Base-by-base conservation (phyloP, 306 rosid species). In the Quercus suber region DNA sequence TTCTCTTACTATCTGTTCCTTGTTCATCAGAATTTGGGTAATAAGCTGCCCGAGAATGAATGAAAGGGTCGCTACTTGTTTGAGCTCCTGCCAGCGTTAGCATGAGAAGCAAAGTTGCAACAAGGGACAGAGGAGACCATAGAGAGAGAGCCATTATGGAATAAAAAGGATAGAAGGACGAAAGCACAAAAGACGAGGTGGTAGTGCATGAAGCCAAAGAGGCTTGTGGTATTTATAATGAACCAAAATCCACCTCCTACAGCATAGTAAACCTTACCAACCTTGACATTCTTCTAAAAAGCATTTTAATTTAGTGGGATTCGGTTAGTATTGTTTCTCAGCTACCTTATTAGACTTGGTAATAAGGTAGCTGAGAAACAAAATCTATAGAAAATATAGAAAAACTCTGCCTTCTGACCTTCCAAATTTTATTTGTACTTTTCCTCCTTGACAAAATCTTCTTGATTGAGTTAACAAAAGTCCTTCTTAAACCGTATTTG, bases 1-100 rank as follows among this genome's bases (percentile, higher is more conserved):
- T 74, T 64, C 64, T 78, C 93, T 87, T 89, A 92, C 97, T 64
- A 0, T 87, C 97, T 23, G 97, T 89, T 89, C 99, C 99, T 23
- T 88, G 65, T 76, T 77, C 85, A n/a, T 87, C 84, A 41, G 97
- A 94, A 73, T 92, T 91, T 7, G 95, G 93, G 75, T 94, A 94
- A 78, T 91, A 85, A 33, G 93, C 75, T 19, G 97, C 99, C 12
- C 91, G 95, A 73, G 99, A 94, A 71, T 85, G 90, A 56, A 87
- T 41, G 78, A 94, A 89, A 69, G 95, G 86, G 73, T 87, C 89
- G 13, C 70, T 80, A 55, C 97, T 90, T 30, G 84, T 81, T 72
- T 93, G 78, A 69, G 90, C 84, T 70, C 87, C 84, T 1, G 85
- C 89, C 19, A 84, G 78, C 67, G 83, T 86, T 85, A 86, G 97